These are phyloP conservation scores for Codiaeum variegatum DNA, from an alignment of 441 rosid genomes.

Conservation along the genomic window DNA sequence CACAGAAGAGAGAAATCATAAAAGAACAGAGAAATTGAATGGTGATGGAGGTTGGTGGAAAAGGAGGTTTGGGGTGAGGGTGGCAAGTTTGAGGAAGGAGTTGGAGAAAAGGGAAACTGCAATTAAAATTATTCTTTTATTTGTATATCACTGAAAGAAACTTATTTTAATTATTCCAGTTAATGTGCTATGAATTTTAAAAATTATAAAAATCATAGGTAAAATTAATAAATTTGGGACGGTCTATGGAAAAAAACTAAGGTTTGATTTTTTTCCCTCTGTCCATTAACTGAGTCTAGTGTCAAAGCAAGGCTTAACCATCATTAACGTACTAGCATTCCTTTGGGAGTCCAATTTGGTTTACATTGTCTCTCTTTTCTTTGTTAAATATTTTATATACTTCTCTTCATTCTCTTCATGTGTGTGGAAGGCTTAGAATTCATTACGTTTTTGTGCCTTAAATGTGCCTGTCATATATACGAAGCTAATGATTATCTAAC, in stretches of 20 bases:
- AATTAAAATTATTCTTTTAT: no score
- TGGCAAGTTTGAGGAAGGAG: not conserved
- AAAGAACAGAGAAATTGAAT: not conserved
- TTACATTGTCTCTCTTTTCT: not conserved
- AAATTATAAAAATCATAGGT: no score
- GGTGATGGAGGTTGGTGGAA: not conserved
- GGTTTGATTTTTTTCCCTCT: not conserved
- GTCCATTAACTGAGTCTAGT: not conserved
- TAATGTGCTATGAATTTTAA: not conserved
- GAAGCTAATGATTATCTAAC: not conserved
- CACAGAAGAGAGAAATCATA: not conserved
- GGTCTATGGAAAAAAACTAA: not conserved
- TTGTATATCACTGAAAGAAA: not conserved
- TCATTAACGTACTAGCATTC: not conserved
- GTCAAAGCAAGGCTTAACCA: not conserved
- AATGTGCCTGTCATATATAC: not conserved
- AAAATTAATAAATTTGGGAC: no score
- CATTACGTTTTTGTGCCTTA: not conserved
- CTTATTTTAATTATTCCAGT: not conserved
- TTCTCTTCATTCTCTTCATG: not conserved
- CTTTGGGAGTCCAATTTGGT: not conserved
- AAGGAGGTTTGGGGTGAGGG: no score
- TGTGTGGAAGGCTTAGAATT: not conserved
- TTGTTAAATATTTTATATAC: not conserved
- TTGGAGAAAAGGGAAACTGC: no score